phyloP scores from a whole-genome alignment of 225 moss, liverwort and hornwort species.

The Straminergon stramineum region DNA sequence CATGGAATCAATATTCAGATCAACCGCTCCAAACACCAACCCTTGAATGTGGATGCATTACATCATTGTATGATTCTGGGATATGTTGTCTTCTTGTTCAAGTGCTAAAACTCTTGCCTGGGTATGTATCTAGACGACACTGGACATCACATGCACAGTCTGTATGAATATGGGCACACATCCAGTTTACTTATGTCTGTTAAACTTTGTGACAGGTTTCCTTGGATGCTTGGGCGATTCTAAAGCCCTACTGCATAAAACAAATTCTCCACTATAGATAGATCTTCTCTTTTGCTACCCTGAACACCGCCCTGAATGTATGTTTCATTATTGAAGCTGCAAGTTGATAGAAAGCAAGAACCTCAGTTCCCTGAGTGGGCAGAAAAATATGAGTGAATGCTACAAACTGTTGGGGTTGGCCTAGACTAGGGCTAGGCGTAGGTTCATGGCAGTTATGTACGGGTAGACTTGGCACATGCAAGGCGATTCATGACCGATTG shows the following conservation, averaged over 20 bases:
- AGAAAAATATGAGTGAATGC: neutral
- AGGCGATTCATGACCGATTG: neutral
- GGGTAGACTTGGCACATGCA: neutral
- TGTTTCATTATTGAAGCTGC: neutral
- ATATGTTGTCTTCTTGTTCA: neutral
- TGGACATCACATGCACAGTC: neutral
- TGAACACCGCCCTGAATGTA: neutral
- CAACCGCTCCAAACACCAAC: neutral
- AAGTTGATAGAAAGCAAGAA: neutral
- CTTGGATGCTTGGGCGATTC: neutral
- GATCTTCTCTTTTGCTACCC: neutral
- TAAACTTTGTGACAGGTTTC: neutral
- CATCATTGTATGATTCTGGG: neutral
- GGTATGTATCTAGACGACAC: neutral
- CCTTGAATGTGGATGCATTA: neutral
- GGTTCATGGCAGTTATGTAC: slow-evolving; percentile 21
- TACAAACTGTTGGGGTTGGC: neutral
- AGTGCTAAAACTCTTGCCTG: neutral
- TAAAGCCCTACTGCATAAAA: neutral
- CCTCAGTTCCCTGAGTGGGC: neutral
- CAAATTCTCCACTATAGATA: neutral
- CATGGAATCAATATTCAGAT: slow-evolving; percentile 4
- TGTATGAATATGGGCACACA: neutral
- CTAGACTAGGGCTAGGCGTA: neutral
- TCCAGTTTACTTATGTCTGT: neutral